Percentiles rank a stretch among this genome's conserved stretches.
Conservation (phyloP, 208 protist genomes). For the Leishmania tarentolae region DNA sequence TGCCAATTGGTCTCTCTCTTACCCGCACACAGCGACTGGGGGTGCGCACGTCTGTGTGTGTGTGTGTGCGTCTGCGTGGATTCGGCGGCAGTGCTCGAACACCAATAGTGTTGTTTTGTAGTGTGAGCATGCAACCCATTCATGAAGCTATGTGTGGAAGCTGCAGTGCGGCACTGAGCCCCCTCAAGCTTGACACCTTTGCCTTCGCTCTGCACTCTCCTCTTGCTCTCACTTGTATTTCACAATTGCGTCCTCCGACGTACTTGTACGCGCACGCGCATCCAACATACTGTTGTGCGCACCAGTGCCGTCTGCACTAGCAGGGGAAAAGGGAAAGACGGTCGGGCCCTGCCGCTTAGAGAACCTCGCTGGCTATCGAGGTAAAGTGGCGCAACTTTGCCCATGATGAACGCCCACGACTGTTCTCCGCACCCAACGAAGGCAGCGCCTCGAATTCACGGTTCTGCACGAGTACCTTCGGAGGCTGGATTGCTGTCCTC, state of each 20-base stretch:
- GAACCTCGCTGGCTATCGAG: not conserved
- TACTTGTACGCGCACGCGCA: not conserved
- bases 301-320: not conserved
- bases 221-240: not conserved
- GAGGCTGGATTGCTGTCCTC: not conserved
- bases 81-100: not conserved
- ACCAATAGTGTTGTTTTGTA: not conserved
- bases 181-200: not conserved
- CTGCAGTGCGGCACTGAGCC: not conserved
- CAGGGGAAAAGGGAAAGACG: not conserved
- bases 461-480: not conserved
- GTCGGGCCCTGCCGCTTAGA: not conserved
- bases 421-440: not conserved
- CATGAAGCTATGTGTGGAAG: not conserved
- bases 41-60: not conserved
- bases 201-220: not conserved
- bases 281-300: not conserved
- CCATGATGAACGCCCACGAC: not conserved
- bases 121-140: not conserved
- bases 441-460: not conserved
- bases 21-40: not conserved
- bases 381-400: not conserved
- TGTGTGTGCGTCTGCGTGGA: not conserved
- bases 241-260: not conserved
- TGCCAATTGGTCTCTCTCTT: not conserved